Base-by-base conservation (phyloP, 306 rosid species). In the Cucurbita maxima region DNA sequence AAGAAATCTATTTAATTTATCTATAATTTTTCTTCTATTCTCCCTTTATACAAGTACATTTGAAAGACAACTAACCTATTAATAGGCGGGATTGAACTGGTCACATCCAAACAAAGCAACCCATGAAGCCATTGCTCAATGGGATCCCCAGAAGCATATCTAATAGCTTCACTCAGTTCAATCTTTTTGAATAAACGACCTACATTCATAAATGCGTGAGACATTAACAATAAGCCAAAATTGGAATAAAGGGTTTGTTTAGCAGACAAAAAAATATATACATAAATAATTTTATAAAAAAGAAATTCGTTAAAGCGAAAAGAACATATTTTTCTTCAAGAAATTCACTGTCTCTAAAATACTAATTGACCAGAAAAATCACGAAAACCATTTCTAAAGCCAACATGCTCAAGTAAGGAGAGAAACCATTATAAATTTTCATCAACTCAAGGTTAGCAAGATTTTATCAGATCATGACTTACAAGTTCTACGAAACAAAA, bases 101-200 rank as follows among this genome's bases (percentile, higher is more conserved):
- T 75, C 72, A 83, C 93, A 83, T 94, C 99, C 81, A 94, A 79
- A 85, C 99, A 94, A 71, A 94, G 96, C 45, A 94, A 84, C 74
- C 76, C 68, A 82, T 89, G 81, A 75, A 94, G 99, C 99, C 99
- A 94, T 70, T 81, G 77, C 79, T 94, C 99, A 79, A 94, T 84
- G 63, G 91, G 95, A 82, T 94, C 98, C 76, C 89, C 91, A 73
- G 92, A 82, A 77, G 96, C 96, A 78, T 94, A 94, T 94, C 98
- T 82, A 54, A 94, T 94, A 44, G 98, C 83, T 83, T 94, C 98
- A 74, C 76, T 89, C 81, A 94, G 59, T 76, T 89, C 97, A 75
- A 94, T 85, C 84, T 87, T 94, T 84, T 87, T 90, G 84, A 90
- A 94, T 18, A 83, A 80, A 38, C 85, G 84, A 76, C 97, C 98